Percentiles rank a stretch among this genome's conserved stretches.
phyloP scores from a whole-genome alignment of 2,329 filamentous ascomycete species.

The Botrytis sinoallii region DNA sequence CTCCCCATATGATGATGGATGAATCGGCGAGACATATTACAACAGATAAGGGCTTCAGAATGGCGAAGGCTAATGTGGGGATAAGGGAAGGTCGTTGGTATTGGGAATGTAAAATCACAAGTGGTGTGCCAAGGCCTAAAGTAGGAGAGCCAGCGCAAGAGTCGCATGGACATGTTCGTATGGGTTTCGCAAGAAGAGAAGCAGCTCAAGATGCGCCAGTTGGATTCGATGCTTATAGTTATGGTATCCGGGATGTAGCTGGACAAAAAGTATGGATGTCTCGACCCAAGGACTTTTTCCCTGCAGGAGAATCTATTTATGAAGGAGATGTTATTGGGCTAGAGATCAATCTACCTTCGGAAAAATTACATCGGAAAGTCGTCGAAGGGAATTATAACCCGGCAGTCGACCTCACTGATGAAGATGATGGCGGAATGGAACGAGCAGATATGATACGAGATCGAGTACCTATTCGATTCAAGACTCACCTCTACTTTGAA shows the following conservation, averaged over 20 bases:
- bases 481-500: constrained; percentile 91
- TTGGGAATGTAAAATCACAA: constrained; percentile 88
- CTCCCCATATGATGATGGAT: constrained; percentile 80
- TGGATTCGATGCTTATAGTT: constrained; percentile 89
- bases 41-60: constrained; percentile 89
- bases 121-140: constrained; percentile 57
- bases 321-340: constrained; percentile 94
- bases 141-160: constrained; percentile 27
- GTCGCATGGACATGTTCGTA: constrained; percentile 61
- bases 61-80: constrained; percentile 85
- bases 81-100: constrained; percentile 88
- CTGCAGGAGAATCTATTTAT: constrained; percentile 70
- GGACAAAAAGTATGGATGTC: constrained; percentile 94
- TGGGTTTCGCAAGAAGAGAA: constrained; percentile 82
- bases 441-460: constrained; percentile 86
- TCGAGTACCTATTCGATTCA: constrained; percentile 90
- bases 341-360: constrained; percentile 84
- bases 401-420: constrained; percentile 66
- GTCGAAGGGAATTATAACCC: constrained; percentile 86
- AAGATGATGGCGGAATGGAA: constrained; percentile 48
- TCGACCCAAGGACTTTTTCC: constrained; percentile 85
- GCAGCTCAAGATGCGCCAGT: constrained; percentile 80
- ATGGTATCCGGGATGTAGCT: constrained; percentile 82
- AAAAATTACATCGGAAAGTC: constrained; percentile 82
- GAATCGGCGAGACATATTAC: constrained; percentile 73